Evolutionary conservation across 1,284 basidiomycete genomes (phyloP), one percentile per base, ranked within the genome.

Genomic region (Puccinia brachypodii): DNA sequence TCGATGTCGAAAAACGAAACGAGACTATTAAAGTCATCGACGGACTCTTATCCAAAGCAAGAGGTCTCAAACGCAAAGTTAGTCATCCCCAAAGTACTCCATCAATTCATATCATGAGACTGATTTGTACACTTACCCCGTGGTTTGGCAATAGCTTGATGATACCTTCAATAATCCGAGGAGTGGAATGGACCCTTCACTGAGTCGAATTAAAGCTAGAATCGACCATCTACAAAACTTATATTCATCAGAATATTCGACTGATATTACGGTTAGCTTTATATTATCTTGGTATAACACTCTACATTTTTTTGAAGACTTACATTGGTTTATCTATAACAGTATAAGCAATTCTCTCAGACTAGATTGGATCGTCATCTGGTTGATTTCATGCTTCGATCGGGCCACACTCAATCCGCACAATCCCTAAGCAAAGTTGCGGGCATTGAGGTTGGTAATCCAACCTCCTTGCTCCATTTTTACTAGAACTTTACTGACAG

Each of bases 81-180:
- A 53, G 60, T 53, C 31, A n/a, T n/a, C n/a, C n/a, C n/a, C 33
- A n/a, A n/a, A n/a, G n/a, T 40, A 0, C 19, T 31, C 25, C 36
- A 38, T 40, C 19, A 38, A 4, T 58, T 2, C n/a, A 58, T 25
- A 8, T 6, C 31, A 7, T 13, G 9, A 13, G 6, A 36, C 11
- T 40, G 4, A 36, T 16, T 36, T 40, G 22, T 66, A 22, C 19
- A n/a, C 38, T 38, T 66, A 33, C 38, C 6, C 38, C 64, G 47
- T 31, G 8, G 47, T 7, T 33, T 7, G 56, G 7, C 64, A 22
- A 13, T 69, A 94, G 93, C 89, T 94, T 73, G 89, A 89, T 8
- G 91, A 93, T 53, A 87, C 94, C 44, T 91, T 93, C 81, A 89
- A 90, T 79, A 90, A 88, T 11, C 88, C 90, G 40, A 92, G 91